Conservation (phyloP, 192 early-diverging fungal genomes). For the Podochytrium sp. region DNA sequence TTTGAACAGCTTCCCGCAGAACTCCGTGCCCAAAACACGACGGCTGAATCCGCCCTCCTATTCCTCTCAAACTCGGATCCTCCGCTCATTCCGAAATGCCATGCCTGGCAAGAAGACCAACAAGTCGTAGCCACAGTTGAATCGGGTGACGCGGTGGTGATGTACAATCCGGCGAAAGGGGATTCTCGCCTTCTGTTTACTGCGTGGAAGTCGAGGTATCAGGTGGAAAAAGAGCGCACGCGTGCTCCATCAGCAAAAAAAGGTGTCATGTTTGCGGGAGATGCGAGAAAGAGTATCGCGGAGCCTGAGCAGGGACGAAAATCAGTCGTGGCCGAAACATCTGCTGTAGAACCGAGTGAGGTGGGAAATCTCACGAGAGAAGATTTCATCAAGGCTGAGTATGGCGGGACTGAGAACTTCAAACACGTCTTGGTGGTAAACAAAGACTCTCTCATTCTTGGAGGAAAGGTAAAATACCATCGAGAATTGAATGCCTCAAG, state of each 20-base stretch:
- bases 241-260: neutral
- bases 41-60: neutral
- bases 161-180: slow-evolving; percentile 40
- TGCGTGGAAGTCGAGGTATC: slow-evolving; percentile 15
- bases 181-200: slow-evolving; percentile 27
- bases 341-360: slow-evolving; percentile 8
- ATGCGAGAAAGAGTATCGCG: neutral
- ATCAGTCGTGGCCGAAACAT: neutral
- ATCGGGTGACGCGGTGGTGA: slow-evolving; percentile 32
- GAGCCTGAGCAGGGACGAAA: neutral
- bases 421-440: slow-evolving; percentile 33
- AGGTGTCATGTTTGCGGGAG: slow-evolving; percentile 7
- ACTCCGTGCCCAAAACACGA: neutral
- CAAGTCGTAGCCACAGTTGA: slow-evolving; percentile 25
- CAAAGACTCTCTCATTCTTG: slow-evolving; percentile 37
- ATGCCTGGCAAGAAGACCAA: slow-evolving; percentile 30
- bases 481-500: neutral
- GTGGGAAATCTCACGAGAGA: no score
- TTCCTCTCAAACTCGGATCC: neutral
- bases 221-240: slow-evolving; percentile 7
- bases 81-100: neutral
- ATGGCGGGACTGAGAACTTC: slow-evolving; percentile 29
- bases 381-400: slow-evolving; percentile 25
- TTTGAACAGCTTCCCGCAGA: slow-evolving; percentile 20
- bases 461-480: slow-evolving; percentile 44